phyloP scores from a whole-genome alignment of 768 basidiomycete genomes.

The Terana coerulea region DNA sequence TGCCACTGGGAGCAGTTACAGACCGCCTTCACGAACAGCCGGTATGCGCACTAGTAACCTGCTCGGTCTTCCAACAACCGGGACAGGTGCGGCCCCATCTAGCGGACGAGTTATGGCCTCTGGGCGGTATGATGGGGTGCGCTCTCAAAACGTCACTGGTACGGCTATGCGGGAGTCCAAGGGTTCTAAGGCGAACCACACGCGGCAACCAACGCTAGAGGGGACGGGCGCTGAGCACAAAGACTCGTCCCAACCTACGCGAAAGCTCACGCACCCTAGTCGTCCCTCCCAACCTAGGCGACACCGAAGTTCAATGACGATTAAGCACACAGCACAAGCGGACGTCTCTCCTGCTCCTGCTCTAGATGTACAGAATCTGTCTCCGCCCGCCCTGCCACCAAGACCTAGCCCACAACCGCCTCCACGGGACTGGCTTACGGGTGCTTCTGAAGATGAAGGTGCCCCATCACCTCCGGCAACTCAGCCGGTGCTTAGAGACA shows the following conservation, averaged over 20 bases:
- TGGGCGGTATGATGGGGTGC: conserved; percentile 36
- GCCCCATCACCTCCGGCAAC: conserved; percentile 16
- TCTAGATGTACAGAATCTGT: conserved; percentile 11
- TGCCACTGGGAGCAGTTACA: not conserved
- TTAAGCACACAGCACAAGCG: conserved; percentile 32
- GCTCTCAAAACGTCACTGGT: conserved; percentile 57
- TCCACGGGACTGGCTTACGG: conserved; percentile 70
- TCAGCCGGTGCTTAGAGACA: conserved; percentile 56
- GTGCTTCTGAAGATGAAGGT: conserved; percentile 44
- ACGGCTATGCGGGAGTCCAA: conserved; percentile 43
- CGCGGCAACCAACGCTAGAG: too few relatives aligned
- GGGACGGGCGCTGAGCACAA: too few relatives aligned
- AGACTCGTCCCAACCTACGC: not conserved
- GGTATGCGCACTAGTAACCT: conserved; percentile 2
- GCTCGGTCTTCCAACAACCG: conserved; percentile 4
- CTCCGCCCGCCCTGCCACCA: conserved; percentile 20
- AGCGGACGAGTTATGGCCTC: not conserved
- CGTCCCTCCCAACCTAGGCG: conserved; percentile 48
- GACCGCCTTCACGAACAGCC: conserved; percentile 6
- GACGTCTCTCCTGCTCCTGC: conserved; percentile 3
- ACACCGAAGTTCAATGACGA: conserved; percentile 44
- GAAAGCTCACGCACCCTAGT: not conserved
- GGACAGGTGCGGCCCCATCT: not conserved
- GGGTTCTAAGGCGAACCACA: too few relatives aligned
- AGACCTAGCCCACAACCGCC: conserved; percentile 23